These are phyloP conservation scores for Exophiala spinifera DNA, from an alignment of 2,329 filamentous ascomycete genomes.

Conservation along the genomic window DNA sequence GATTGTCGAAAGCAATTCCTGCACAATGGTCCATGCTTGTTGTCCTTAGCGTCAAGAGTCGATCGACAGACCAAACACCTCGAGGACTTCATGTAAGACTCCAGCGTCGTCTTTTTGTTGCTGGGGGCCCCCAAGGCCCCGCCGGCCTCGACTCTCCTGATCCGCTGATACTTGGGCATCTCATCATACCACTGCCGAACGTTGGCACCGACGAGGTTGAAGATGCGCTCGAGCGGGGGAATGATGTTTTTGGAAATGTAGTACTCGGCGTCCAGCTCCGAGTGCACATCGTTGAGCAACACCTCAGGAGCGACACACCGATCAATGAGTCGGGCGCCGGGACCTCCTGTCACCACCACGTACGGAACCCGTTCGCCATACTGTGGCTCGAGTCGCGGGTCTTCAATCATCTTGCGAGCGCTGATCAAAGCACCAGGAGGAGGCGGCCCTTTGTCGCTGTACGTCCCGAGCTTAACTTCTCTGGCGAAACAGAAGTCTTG, in stretches of 20 bases:
- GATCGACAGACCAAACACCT: slow-evolving; percentile 73
- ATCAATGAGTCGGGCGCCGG: slow-evolving; percentile 80
- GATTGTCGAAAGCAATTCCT: slow-evolving; percentile 36
- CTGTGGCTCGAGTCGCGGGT: slow-evolving; percentile 83
- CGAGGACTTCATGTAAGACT: slow-evolving; percentile 83
- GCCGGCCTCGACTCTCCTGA: slow-evolving; percentile 58
- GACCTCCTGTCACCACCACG: slow-evolving; percentile 84
- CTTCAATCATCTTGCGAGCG: slow-evolving; percentile 78
- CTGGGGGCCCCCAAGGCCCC: slow-evolving; percentile 36
- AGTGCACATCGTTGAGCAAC: slow-evolving; percentile 70
- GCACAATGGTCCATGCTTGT: slow-evolving; percentile 35
- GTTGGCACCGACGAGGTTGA: slow-evolving; percentile 91
- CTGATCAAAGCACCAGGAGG: slow-evolving; percentile 88
- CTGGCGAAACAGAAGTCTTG: slow-evolving; percentile 95
- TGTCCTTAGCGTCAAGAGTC: slow-evolving; percentile 53
- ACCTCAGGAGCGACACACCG: slow-evolving; percentile 86
- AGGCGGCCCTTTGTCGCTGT: slow-evolving; percentile 73
- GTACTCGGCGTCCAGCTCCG: slow-evolving; percentile 87
- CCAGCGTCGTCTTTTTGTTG: slow-evolving; percentile 73
- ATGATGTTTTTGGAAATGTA: slow-evolving; percentile 97
- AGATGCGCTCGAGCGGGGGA: slow-evolving; percentile 90
- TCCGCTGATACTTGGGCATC: slow-evolving; percentile 85
- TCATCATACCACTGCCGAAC: slow-evolving; percentile 91
- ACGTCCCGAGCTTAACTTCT: slow-evolving; percentile 86
- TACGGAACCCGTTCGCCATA: slow-evolving; percentile 95